Evolutionary conservation across 2,329 filamentous ascomycete genomes (phyloP), one percentile per base, ranked within the genome.

Genomic region (Monilinia laxa): DNA sequence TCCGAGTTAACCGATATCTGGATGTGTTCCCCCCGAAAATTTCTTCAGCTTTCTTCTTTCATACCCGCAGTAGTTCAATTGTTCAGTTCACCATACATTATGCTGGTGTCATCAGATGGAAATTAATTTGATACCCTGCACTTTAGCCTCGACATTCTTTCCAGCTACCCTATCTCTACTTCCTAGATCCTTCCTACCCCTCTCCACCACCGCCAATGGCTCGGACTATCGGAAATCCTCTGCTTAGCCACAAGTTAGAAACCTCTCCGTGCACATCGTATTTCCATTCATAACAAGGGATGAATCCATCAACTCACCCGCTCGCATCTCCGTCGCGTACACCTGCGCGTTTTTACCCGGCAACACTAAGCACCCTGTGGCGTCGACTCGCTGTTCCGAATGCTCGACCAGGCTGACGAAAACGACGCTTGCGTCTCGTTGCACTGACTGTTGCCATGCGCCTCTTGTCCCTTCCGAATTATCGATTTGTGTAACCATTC

Each of bases 311-410:
- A 40, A 40, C 18, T 18, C 42, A 16, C 23, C 38, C 58, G 12
- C 20, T 38, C 35, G n/a, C 23, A 20, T 12, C n/a, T 23, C 11
- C 20, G 9, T 28, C 58, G 45, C 31, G 28, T 38, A 51, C 45
- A 23, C 11, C n/a, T 35, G 57, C 45, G 38, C 20, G 20, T 51
- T 51, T 59, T 51, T 14, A n/a, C 35, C 35, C 10, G 23, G 35
- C 28, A 45, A 49, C 20, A 31, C 28, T n/a, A 60, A 60, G 20
- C 25, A 38, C 58, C 58, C 23, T 38, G 45, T 60, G 58, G 58
- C 45, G 11, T 51, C 28, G 18, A 38, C 20, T 51, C 23, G 47
- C 35, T 7, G n/a, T 25, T 60, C 20, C 58, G 31, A 51, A 23
- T 38, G 20, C 38, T 60, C 12, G 45, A 23, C 57, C 14, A 51